Percentiles rank a stretch among this genome's conserved stretches.
Conservation (phyloP, 805 yeast species). For the Candida cerambycidarum region DNA sequence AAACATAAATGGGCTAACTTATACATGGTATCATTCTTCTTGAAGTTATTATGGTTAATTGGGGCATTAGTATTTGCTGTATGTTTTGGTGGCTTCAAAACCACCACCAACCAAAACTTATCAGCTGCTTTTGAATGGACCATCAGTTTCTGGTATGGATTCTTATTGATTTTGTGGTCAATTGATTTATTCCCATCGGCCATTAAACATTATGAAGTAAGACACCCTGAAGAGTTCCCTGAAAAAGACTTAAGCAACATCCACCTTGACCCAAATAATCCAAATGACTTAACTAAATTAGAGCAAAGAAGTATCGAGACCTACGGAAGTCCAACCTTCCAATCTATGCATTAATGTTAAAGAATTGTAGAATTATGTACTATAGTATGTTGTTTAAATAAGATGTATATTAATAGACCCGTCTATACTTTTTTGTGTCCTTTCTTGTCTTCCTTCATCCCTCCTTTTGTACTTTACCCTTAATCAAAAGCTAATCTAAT, state of each 20-base stretch:
- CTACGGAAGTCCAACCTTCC: slow-evolving; percentile 20
- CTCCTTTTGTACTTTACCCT: too few relatives aligned
- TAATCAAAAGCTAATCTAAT: slow-evolving; percentile 51
- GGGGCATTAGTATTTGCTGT: slow-evolving; percentile 68
- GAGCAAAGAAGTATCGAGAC: slow-evolving; percentile 19
- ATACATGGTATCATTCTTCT: slow-evolving; percentile 47
- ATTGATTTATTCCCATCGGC: slow-evolving; percentile 72
- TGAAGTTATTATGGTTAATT: slow-evolving; percentile 65
- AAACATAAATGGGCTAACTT: slow-evolving; percentile 35
- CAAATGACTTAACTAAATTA: slow-evolving; percentile 14
- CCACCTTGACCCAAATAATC: slow-evolving; percentile 20
- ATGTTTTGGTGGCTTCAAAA: slow-evolving; percentile 54
- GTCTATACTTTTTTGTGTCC: background rate
- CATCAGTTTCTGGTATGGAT: slow-evolving; percentile 80
- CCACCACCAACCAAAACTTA: slow-evolving; percentile 36
- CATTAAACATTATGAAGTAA: slow-evolving; percentile 27
- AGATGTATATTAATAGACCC: slow-evolving; percentile 1
- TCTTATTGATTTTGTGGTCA: slow-evolving; percentile 60
- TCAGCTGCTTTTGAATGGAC: slow-evolving; percentile 83
- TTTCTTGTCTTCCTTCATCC: too few relatives aligned
- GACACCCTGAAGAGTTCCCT: slow-evolving; percentile 27
- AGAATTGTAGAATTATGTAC: background rate
- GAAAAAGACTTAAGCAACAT: slow-evolving; percentile 18
- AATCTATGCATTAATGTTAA: background rate
- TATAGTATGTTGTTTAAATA: background rate